Evolutionary conservation across 805 yeast genomes (phyloP).

Genomic region (Ogataea paraovalis): DNA sequence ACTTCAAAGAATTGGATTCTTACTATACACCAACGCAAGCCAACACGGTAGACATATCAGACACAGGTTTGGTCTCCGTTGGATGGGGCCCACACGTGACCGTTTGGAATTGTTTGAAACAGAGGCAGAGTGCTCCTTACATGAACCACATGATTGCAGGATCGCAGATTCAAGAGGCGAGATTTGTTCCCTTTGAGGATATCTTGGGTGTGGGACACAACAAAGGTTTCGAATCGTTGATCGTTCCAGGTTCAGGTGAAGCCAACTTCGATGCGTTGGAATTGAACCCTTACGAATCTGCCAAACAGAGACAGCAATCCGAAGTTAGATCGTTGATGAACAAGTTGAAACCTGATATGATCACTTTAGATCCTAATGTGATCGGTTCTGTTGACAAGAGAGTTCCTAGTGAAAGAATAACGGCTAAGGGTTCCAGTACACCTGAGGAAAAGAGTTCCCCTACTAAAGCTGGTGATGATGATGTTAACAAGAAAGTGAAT

Average conservation of each 20-base stretch:
- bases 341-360: constrained; percentile 89
- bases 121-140: constrained; percentile 76
- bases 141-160: constrained; percentile 88
- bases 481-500: constrained; percentile 51
- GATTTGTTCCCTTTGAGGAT: constrained; percentile 94
- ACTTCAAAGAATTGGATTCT: constrained; percentile 68
- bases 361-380: constrained; percentile 80
- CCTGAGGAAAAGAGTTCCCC: no score
- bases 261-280: constrained; percentile 95
- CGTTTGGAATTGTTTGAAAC: constrained; percentile 77
- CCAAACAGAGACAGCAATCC: constrained; percentile 87
- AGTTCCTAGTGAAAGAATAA: constrained; percentile 58
- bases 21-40: constrained; percentile 83
- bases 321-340: constrained; percentile 85
- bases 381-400: constrained; percentile 81
- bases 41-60: constrained; percentile 72
- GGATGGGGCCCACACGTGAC: constrained; percentile 96
- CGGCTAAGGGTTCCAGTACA: no score
- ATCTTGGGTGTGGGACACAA: constrained; percentile 85
- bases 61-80: constrained; percentile 80
- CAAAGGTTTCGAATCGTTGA: constrained; percentile 73
- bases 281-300: constrained; percentile 85
- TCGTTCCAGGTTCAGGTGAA: constrained; percentile 96
- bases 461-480: no score
- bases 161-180: constrained; percentile 59